phyloP scores from a whole-genome alignment of 1,284 basidiomycete species.

The Apiotrichum veenhuisii region DNA sequence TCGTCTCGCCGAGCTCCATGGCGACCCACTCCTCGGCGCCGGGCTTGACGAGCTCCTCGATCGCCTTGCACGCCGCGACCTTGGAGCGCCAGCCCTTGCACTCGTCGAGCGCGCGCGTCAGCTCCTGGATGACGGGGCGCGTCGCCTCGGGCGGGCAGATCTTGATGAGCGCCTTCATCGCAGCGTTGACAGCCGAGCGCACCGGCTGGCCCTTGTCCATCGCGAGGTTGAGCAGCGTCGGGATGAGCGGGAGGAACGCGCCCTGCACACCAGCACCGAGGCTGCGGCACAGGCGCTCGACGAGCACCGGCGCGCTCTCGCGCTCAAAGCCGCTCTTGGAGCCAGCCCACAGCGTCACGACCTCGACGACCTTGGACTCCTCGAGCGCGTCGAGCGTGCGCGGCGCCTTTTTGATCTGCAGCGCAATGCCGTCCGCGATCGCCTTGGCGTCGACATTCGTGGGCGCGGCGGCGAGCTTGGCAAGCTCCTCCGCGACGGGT shows the following conservation, averaged over 20 bases:
- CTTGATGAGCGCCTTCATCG: constrained; percentile 81
- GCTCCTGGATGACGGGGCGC: constrained; percentile 64
- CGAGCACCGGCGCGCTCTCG: constrained; percentile 82
- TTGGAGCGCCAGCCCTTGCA: constrained; percentile 91
- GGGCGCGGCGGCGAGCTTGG: constrained; percentile 37
- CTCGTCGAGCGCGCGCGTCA: constrained; percentile 71
- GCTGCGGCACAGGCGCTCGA: constrained; percentile 69
- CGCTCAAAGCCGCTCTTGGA: constrained; percentile 90
- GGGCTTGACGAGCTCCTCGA: constrained; percentile 66
- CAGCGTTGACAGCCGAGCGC: constrained; percentile 70
- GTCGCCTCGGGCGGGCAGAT: constrained; percentile 80
- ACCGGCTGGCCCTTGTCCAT: constrained; percentile 96
- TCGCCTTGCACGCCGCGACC: constrained; percentile 85
- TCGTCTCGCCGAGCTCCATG: constrained; percentile 71
- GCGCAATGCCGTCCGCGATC: constrained; percentile 43
- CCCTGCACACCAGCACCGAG: constrained; percentile 74
- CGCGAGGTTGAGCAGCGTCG: constrained; percentile 76
- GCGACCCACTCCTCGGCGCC: constrained; percentile 77
- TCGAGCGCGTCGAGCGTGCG: constrained; percentile 39
- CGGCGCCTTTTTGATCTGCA: constrained; percentile 40
- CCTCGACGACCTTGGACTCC: constrained; percentile 55
- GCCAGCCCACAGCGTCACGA: constrained; percentile 67
- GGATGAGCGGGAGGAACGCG: constrained; percentile 74
- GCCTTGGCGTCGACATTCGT: constrained; percentile 48
- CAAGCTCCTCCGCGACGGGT: constrained; percentile 35